These are phyloP conservation scores for Tetrapisispora phaffii DNA, from an alignment of 805 yeast species.

Conservation along the genomic window DNA sequence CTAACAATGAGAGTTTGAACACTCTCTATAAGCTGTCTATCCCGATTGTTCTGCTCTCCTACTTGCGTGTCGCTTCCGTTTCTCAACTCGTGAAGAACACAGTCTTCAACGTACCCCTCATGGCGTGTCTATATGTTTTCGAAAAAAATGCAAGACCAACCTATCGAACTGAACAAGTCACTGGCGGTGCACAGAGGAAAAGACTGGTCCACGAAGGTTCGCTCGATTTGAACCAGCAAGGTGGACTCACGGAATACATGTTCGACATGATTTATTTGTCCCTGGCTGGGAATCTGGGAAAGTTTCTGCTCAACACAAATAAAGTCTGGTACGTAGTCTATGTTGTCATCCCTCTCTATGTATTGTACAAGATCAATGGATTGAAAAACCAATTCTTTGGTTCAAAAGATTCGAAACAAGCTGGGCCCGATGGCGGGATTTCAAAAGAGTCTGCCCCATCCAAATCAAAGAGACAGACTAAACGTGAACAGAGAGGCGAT, in stretches of 20 bases:
- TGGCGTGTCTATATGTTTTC: slow-evolving; percentile 34
- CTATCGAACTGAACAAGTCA: slow-evolving; percentile 21
- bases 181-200: slow-evolving; percentile 14
- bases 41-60: slow-evolving; percentile 23
- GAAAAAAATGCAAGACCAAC: slow-evolving; percentile 44
- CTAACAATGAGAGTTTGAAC: slow-evolving; percentile 15
- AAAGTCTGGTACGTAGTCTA: slow-evolving; percentile 40
- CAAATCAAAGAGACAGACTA: slow-evolving; percentile 35
- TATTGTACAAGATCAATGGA: slow-evolving; percentile 33
- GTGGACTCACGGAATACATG: slow-evolving; percentile 44
- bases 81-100: slow-evolving; percentile 16
- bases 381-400: slow-evolving; percentile 18
- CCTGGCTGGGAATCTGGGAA: slow-evolving; percentile 38
- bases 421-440: too few species aligned
- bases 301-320: slow-evolving; percentile 36
- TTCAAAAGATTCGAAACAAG: too few species aligned
- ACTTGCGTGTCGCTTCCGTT: slow-evolving; percentile 31
- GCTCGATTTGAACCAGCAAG: slow-evolving; percentile 36
- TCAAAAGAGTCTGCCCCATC: slow-evolving; percentile 3
- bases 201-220: slow-evolving; percentile 34
- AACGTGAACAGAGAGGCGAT: slow-evolving; percentile 33
- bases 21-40: slow-evolving; percentile 20
- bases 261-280: slow-evolving; percentile 48
- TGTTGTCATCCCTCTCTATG: slow-evolving; percentile 30
- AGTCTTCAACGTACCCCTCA: slow-evolving; percentile 25